These are phyloP conservation scores for Ambrosia artemisiifolia DNA, from an alignment of 129 eudicot species.

Conservation along the genomic window DNA sequence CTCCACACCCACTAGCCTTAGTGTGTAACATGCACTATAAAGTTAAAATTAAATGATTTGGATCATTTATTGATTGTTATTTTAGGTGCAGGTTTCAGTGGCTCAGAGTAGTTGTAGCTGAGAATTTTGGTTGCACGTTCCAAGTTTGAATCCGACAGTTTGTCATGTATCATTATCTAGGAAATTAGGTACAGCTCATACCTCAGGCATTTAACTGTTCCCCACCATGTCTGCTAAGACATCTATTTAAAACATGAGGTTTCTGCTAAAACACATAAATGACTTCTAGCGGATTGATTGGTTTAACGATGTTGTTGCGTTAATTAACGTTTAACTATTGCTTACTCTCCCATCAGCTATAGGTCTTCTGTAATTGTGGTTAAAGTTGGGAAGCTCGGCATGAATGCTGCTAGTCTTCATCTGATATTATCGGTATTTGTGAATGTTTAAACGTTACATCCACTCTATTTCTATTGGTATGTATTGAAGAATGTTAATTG, in stretches of 20 bases:
- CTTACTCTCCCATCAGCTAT: background rate
- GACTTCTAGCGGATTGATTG: background rate
- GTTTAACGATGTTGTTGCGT: no score
- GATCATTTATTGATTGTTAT: background rate
- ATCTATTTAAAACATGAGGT: background rate
- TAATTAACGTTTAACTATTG: background rate
- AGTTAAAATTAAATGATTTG: background rate
- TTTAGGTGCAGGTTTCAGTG: slow-evolving; percentile 16
- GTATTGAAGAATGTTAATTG: no score
- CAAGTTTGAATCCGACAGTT: slow-evolving; percentile 22
- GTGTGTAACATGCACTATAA: background rate
- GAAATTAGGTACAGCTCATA: slow-evolving; percentile 12
- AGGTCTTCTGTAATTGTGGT: no score
- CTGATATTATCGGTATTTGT: no score
- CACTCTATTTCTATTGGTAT: no score
- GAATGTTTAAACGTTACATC: no score
- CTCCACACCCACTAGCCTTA: no score
- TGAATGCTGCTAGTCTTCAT: no score
- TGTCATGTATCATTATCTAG: slow-evolving; percentile 6
- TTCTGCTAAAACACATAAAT: background rate
- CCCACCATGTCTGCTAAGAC: slow-evolving; percentile 19
- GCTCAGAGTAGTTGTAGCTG: slow-evolving; percentile 14
- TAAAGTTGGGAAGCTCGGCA: no score
- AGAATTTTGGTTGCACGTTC: slow-evolving; percentile 13
- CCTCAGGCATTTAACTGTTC: background rate